phyloP scores from a whole-genome alignment of 2,329 filamentous ascomycete species.

The Colletotrichum horii region DNA sequence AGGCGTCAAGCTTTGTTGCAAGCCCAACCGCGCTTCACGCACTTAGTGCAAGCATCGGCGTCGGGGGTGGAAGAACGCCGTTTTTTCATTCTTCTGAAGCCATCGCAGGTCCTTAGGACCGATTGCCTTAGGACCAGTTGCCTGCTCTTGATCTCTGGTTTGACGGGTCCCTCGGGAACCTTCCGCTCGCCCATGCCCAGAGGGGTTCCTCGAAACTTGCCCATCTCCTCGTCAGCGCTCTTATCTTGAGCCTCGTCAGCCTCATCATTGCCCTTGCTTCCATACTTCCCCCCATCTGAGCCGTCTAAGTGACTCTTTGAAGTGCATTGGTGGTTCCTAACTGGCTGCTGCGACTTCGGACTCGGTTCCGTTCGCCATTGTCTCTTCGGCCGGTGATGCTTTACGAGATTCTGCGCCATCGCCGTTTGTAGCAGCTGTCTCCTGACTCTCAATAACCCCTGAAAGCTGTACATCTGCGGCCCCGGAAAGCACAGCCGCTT shows the following conservation, averaged over 20 bases:
- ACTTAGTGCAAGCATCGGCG: not conserved
- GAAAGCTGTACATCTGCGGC: slow-evolving; percentile 49
- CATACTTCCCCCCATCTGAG: not conserved
- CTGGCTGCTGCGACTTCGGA: not conserved
- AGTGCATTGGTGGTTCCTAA: not conserved
- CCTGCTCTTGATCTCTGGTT: not conserved
- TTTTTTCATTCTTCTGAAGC: not conserved
- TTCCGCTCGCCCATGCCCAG: too few species aligned
- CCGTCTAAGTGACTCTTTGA: not conserved
- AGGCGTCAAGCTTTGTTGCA: not conserved
- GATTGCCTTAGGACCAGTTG: too few species aligned
- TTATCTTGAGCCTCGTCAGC: not conserved
- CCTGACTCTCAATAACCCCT: slow-evolving; percentile 31
- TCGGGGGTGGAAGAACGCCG: not conserved
- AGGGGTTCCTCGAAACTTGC: too few species aligned
- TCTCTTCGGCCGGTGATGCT: slow-evolving; percentile 3
- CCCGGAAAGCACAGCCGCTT: slow-evolving; percentile 58
- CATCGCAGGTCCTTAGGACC: not conserved
- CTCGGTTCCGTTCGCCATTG: not conserved
- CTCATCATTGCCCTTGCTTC: not conserved
- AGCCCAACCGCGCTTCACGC: not conserved
- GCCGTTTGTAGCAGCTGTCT: slow-evolving; percentile 1
- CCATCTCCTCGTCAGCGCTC: not conserved
- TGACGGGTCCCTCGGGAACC: not conserved
- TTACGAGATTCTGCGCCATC: slow-evolving; percentile 30